Conservation (phyloP, 2,329 filamentous ascomycete species). For the Neofusicoccum laricinum region DNA sequence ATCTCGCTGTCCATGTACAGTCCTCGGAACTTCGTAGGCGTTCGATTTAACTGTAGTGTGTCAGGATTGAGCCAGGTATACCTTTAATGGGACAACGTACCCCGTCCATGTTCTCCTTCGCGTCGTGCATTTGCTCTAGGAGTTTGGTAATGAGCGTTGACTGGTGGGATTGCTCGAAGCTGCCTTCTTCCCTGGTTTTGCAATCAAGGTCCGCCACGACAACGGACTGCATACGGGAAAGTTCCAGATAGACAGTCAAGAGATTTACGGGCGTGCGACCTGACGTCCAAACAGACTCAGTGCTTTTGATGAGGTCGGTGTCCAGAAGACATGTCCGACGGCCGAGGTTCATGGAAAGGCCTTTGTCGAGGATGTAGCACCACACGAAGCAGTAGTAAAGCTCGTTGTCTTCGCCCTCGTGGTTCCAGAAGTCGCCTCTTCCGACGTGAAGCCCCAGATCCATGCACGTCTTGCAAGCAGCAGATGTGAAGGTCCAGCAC, state of each 20-base stretch:
- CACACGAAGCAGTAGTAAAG: conserved; percentile 27
- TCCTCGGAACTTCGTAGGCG: conserved; percentile 12
- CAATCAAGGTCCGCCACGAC: conserved; percentile 15
- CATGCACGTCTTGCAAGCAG: conserved; percentile 30
- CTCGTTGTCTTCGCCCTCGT: conserved; percentile 19
- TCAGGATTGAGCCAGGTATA: neutral
- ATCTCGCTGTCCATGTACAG: conserved; percentile 26
- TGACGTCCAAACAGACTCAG: conserved; percentile 20
- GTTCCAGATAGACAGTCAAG: conserved; percentile 26
- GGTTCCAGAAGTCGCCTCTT: neutral
- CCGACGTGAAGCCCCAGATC: conserved; percentile 28
- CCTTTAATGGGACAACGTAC: conserved; percentile 19
- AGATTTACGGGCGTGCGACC: conserved; percentile 25
- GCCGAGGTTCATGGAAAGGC: conserved; percentile 30
- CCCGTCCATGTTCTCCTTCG: neutral
- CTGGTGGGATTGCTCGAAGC: conserved; percentile 19
- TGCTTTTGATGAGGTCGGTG: conserved; percentile 22
- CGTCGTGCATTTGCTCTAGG: neutral
- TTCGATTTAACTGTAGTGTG: conserved; percentile 18
- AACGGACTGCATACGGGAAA: conserved; percentile 29
- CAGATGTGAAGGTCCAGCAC: conserved; percentile 31
- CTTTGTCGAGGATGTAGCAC: conserved; percentile 30
- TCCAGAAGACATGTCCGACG: conserved; percentile 25
- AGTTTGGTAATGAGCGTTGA: conserved; percentile 17
- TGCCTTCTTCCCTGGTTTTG: conserved; percentile 15